These are phyloP conservation scores for Heliamphora pulchella DNA, from an alignment of 179 eudicot genomes.

Conservation along the genomic window DNA sequence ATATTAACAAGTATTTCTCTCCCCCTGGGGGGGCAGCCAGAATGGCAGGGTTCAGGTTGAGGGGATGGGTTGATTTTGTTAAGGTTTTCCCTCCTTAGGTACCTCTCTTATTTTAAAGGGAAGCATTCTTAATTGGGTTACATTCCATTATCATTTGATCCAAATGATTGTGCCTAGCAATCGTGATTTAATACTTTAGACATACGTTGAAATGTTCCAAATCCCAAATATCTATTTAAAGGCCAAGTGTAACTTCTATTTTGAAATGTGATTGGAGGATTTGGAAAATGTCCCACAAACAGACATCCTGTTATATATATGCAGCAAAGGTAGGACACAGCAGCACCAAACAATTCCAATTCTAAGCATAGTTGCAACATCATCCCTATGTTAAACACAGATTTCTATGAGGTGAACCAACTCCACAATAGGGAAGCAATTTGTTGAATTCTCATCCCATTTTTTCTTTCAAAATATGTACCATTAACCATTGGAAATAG, in stretches of 20 bases:
- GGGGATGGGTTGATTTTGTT: too few species aligned
- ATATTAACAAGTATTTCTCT: background rate
- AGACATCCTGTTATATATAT: background rate
- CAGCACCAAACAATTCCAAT: conserved; percentile 7
- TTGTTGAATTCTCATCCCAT: background rate
- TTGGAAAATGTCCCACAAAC: background rate
- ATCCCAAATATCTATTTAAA: too few species aligned
- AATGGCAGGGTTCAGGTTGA: too few species aligned
- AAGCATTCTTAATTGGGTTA: too few species aligned
- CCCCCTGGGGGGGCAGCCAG: too few species aligned
- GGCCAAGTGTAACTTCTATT: background rate
- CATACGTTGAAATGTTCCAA: too few species aligned
- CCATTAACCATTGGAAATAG: background rate
- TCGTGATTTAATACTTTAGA: too few species aligned
- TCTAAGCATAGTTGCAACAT: background rate
- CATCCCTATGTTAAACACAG: background rate
- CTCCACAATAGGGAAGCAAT: background rate
- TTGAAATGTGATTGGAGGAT: background rate
- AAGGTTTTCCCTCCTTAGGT: too few species aligned
- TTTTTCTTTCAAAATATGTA: background rate
- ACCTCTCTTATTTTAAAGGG: too few species aligned
- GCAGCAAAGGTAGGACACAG: background rate
- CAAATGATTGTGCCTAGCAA: too few species aligned
- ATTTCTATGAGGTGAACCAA: background rate
- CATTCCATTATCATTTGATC: too few species aligned